Evolutionary conservation across 2,329 filamentous ascomycete genomes (phyloP), one percentile per base, ranked within the genome.

Genomic region (Malbranchea zuffiana): DNA sequence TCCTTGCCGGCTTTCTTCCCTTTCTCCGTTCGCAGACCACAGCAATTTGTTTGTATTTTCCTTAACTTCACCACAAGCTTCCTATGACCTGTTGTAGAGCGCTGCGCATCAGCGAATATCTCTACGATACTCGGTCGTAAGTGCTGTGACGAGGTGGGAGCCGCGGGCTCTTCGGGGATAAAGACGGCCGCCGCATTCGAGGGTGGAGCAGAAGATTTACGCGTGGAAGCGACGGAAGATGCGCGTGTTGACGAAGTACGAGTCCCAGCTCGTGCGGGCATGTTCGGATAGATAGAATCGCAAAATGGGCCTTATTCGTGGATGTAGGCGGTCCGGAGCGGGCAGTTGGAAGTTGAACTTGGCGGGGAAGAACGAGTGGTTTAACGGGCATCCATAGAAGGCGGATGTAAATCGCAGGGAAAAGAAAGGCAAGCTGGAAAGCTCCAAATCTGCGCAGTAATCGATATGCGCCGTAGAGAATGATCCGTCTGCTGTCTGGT

Each of bases 21-120:
- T 49, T 58, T 56, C 6, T 50, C 49, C 24, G 61, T 58, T 1
- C 64, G 62, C 43, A 77, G 72, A 35, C 72, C 74, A 45, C 69
- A 74, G 63, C 85, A 94, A 24, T 79, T 70, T 56, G 95, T 88
- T 52, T 96, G 88, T 28, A 94, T 73, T 61, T 94, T 95, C 45
- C 88, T 78, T 43, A 98, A 65, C 33, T 78, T 86, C 42, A 95
- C 82, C 3, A 82, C 80, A 0, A 94, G 72, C 56, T 96, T 96
- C 42, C 88, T 72, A 57, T 98, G 90, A 2, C 83, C 83, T 1
- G 87, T 85, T 0, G 82, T 92, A 1, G 83, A 92, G 50, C 80
- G 79, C 59, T 98, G 90, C 21, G 88, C 86, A 57, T 87, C 82
- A 46, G 72, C 71, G 53, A 87, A 87, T 32, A 85, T 71, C 37